Base-by-base conservation (phyloP, 352 stramenopile species). In the Phytophthora hibernalis region DNA sequence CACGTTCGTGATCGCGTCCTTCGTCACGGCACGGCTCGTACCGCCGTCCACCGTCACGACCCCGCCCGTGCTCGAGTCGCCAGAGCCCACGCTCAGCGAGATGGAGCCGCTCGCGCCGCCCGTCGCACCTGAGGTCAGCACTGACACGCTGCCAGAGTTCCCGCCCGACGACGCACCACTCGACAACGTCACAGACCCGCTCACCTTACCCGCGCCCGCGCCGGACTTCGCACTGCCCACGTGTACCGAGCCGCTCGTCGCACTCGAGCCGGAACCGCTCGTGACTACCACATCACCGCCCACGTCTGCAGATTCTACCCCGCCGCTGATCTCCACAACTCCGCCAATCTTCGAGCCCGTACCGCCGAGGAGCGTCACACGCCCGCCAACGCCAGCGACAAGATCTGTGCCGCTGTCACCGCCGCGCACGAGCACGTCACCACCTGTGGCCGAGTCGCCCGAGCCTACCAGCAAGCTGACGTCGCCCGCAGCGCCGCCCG, bases 401-500 rank as follows among this genome's bases (percentile, higher is more conserved):
- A n/a, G n/a, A n/a, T n/a, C n/a, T n/a, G n/a, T n/a, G n/a, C n/a
- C n/a, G 35, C 31, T 60, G 53, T 60, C 53, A 28, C 53, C 53
- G 37, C 53, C 31, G 53, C 53, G 38, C 37, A 60, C 16, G 7
- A 60, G 8, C 53, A 60, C 53, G 16, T 60, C 40, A n/a, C 53
- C 53, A 16, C 38, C 38, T 10, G 38, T 47, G 15, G 12, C 30
- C 18, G 37, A 12, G 53, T 60, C 53, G 26, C 38, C 40, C 26
- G 52, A 59, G 7, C 52, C 52, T 11, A 50, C 52, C 52, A 59
- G 52, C 38, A 59, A 49, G 15, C 24, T 49, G 52, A 49, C 51
- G 26, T 24, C n/a, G 5, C 52, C 52, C 22, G 52, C 35, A 11
- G 35, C 37, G 12, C 52, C 52, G 3, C 11, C 22, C 22, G 52